Percentiles rank a stretch among this genome's conserved stretches.
Evolutionary conservation across 192 early-diverging fungal species (phyloP).

Genomic region (Rhizophagus clarus): DNA sequence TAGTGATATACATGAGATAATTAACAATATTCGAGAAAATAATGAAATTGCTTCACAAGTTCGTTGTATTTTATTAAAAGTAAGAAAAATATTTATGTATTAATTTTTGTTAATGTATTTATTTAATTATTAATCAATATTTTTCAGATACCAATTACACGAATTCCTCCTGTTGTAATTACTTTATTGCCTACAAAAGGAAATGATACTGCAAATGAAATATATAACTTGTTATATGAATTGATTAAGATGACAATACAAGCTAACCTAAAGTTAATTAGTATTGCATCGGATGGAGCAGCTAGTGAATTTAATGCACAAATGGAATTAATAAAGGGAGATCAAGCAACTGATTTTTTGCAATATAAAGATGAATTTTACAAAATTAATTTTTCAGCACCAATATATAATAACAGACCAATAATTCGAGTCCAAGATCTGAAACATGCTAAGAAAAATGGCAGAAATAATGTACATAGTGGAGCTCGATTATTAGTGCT

Average conservation of each 20-base stretch:
- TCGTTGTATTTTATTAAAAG: neutral
- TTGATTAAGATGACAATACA: neutral
- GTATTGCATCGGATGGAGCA: neutral
- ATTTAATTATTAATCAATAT: neutral
- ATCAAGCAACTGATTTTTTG: neutral
- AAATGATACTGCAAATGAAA: neutral
- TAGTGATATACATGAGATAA: neutral
- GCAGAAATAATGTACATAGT: neutral
- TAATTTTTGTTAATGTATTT: neutral
- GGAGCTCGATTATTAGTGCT: neutral
- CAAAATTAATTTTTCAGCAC: neutral
- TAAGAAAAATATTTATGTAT: neutral
- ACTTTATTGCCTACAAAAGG: neutral
- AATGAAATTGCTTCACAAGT: neutral
- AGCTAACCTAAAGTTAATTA: neutral
- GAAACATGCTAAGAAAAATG: neutral
- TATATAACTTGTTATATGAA: neutral
- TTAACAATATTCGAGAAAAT: neutral
- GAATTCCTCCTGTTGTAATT: neutral
- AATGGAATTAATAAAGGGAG: neutral
- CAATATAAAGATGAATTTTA: neutral
- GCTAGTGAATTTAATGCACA: neutral
- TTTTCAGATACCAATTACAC: neutral
- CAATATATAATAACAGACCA: neutral
- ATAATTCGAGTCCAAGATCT: neutral